A percentile compares a stretch with the other conserved stretches of the same genome.
Evolutionary conservation across 2,329 filamentous ascomycete species (phyloP).

Genomic region (Scleromitrula shiraiana): DNA sequence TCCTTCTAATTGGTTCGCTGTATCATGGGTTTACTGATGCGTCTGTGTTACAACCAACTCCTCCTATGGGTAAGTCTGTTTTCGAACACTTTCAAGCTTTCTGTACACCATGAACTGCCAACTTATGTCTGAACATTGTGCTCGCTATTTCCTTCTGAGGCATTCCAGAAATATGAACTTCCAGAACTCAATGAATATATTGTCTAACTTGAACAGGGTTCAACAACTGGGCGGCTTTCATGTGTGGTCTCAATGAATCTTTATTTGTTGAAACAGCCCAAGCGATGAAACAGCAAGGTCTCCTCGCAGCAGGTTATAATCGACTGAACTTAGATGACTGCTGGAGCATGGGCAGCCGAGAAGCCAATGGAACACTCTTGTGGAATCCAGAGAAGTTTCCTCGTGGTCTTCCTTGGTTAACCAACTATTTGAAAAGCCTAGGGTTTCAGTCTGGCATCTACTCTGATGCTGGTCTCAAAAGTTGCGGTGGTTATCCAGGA

Average conservation of each 20-base stretch:
- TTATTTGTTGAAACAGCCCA: constrained; percentile 41
- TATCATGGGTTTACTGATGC: constrained; percentile 3
- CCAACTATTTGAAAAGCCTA: constrained; percentile 46
- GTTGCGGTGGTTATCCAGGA: constrained; percentile 50
- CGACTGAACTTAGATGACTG: constrained; percentile 58
- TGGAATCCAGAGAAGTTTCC: constrained; percentile 47
- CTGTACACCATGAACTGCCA: too few relatives aligned
- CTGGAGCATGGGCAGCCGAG: constrained; percentile 42
- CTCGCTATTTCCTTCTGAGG: constrained; percentile 6
- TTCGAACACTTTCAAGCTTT: too few relatives aligned
- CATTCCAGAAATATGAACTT: too few relatives aligned
- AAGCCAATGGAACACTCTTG: constrained; percentile 36
- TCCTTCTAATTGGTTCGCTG: not conserved
- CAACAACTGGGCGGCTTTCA: constrained; percentile 43
- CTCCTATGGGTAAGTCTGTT: constrained; percentile 36
- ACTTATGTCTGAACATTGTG: not conserved
- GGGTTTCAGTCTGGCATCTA: constrained; percentile 59
- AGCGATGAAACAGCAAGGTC: constrained; percentile 39
- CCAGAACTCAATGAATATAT: too few relatives aligned
- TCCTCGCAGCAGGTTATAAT: constrained; percentile 44
- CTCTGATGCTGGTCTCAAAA: constrained; percentile 38
- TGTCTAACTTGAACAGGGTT: constrained; percentile 25
- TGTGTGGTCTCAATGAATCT: constrained; percentile 40
- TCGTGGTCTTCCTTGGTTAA: constrained; percentile 47
- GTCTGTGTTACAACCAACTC: constrained; percentile 29